Conservation (phyloP, 805 yeast species). For the Nakazawaea ambrosiae region DNA sequence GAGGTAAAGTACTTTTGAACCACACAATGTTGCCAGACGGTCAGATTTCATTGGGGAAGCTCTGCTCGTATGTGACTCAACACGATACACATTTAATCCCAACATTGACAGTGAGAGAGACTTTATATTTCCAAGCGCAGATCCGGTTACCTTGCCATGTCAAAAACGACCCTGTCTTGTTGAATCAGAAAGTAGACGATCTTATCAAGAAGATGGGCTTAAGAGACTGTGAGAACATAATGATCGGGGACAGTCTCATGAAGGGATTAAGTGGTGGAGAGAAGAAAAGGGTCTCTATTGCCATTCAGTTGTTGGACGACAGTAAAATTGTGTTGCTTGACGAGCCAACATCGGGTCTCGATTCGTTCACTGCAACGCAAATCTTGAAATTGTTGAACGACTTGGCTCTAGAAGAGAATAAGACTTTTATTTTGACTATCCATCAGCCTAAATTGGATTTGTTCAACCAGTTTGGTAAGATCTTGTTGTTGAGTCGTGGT, state of each 20-base stretch:
- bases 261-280: slow-evolving; percentile 78
- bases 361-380: slow-evolving; percentile 68
- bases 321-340: slow-evolving; percentile 71
- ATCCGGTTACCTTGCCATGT: slow-evolving; percentile 45
- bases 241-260: slow-evolving; percentile 52
- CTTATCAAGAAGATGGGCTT: slow-evolving; percentile 66
- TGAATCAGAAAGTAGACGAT: slow-evolving; percentile 40
- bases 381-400: slow-evolving; percentile 54
- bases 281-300: slow-evolving; percentile 76
- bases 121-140: slow-evolving; percentile 63
- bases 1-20: slow-evolving; percentile 42
- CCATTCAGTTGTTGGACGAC: slow-evolving; percentile 65
- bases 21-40: slow-evolving; percentile 23
- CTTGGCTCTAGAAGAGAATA: slow-evolving; percentile 46
- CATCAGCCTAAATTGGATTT: slow-evolving; percentile 77
- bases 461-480: slow-evolving; percentile 58
- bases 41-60: slow-evolving; percentile 28
- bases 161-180: slow-evolving; percentile 29
- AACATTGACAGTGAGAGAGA: slow-evolving; percentile 70
- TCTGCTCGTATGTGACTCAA: slow-evolving; percentile 73
- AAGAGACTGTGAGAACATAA: slow-evolving; percentile 66
- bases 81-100: slow-evolving; percentile 70
- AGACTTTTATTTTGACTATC: slow-evolving; percentile 65
- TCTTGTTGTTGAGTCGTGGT: slow-evolving; percentile 68
- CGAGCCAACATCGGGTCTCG: slow-evolving; percentile 88